Percentiles rank a stretch among this genome's conserved stretches.
These are phyloP conservation scores for Exserohilum rostratum DNA, from an alignment of 2,329 filamentous ascomycete genomes.

Conservation along the genomic window DNA sequence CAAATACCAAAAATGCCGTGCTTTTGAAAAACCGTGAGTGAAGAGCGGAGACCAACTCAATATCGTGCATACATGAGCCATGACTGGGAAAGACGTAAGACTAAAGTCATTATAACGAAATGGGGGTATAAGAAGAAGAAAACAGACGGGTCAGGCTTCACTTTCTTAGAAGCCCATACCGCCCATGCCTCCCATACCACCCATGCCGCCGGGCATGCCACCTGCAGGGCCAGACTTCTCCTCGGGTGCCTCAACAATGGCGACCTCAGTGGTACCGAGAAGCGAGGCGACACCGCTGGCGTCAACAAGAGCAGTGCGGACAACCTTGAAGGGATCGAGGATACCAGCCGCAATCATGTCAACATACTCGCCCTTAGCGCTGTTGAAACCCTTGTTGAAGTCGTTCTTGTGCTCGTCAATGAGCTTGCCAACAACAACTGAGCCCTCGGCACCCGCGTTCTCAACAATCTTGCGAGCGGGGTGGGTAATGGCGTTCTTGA, in stretches of 20 bases:
- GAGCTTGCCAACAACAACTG: constrained; percentile 96
- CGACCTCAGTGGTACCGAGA: constrained; percentile 96
- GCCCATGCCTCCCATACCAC: constrained; percentile 55
- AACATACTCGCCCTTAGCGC: constrained; percentile 94
- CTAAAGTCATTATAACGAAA: constrained; percentile 44
- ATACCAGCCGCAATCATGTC: constrained; percentile 98
- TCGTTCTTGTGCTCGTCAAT: constrained; percentile 88
- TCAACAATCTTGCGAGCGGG: constrained; percentile 95
- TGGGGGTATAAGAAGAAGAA: constrained; percentile 39
- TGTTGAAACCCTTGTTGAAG: constrained; percentile 99
- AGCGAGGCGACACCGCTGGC: constrained; percentile 96
- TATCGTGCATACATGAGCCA: constrained; percentile 42
- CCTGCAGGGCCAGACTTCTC: constrained; percentile 71
- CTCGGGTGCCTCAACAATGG: constrained; percentile 93
- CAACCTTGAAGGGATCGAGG: constrained; percentile 98
- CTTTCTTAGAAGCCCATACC: constrained; percentile 66
- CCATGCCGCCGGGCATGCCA: constrained; percentile 64
- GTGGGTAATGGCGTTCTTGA: constrained; percentile 97
- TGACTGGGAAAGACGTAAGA: constrained; percentile 39
- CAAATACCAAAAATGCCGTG: constrained; percentile 42
- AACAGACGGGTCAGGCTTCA: constrained; percentile 24
- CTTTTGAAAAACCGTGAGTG: constrained; percentile 47
- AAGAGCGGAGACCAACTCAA: constrained; percentile 48
- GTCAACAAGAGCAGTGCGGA: constrained; percentile 92
- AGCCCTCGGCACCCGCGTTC: constrained; percentile 95